Conservation (phyloP, 2,329 filamentous ascomycete genomes). For the Stagonosporopsis rhizophila region DNA sequence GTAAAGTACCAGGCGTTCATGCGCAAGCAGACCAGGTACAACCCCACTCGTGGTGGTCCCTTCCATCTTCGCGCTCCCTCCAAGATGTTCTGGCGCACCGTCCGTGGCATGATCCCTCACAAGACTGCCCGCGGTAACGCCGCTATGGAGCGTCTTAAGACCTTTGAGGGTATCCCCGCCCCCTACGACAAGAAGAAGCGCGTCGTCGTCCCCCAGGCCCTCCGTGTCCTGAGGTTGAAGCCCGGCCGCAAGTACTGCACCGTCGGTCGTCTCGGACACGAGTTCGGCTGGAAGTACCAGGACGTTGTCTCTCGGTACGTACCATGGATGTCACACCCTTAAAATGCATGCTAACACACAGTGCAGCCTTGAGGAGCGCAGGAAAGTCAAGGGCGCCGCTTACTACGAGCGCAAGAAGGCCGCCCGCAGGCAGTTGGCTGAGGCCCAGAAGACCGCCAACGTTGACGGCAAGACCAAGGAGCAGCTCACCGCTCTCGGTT, state of each 20-base stretch:
- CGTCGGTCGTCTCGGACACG: constrained; percentile 95
- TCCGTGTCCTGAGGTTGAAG: constrained; percentile 95
- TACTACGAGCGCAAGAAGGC: constrained; percentile 99
- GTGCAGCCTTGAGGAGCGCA: constrained; percentile 93
- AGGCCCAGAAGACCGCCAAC: constrained; percentile 91
- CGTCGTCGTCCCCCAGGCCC: constrained; percentile 97
- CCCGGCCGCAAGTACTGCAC: constrained; percentile 99
- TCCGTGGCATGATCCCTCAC: constrained; percentile 99
- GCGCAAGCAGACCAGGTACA: constrained; percentile 99
- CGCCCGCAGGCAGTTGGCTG: constrained; percentile 84
- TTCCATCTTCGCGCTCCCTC: constrained; percentile 99
- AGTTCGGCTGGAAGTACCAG: constrained; percentile 99
- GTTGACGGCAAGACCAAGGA: constrained; percentile 85
- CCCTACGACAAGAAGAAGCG: constrained; percentile 99
- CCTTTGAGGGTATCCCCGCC: constrained; percentile 98
- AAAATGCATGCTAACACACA: constrained; percentile 27
- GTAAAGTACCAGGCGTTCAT: constrained; percentile 99
- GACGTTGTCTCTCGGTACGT: constrained; percentile 97
- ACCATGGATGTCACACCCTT: neutral
- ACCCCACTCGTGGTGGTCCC: constrained; percentile 98
- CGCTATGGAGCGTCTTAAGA: constrained; percentile 98
- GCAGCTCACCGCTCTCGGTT: constrained; percentile 89
- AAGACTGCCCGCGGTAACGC: constrained; percentile 98
- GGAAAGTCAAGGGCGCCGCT: constrained; percentile 98
- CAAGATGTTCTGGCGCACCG: constrained; percentile 99